Conservation (phyloP, 1,139 yeast species). For the Maudiozyma humilis region DNA sequence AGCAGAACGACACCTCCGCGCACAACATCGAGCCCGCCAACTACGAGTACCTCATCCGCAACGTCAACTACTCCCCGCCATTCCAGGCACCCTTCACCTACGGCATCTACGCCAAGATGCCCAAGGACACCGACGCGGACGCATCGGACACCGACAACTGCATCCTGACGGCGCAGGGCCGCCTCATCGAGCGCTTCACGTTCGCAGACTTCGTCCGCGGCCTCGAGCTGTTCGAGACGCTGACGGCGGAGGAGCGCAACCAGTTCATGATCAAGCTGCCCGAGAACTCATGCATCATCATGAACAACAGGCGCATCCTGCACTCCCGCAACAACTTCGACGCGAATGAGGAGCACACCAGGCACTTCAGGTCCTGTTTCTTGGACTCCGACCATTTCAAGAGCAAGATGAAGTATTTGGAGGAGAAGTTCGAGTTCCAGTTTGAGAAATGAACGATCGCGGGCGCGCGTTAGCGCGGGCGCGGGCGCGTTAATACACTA, state of each 20-base stretch:
- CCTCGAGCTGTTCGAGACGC: conserved; percentile 49
- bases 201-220: conserved; percentile 56
- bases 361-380: conserved; percentile 78
- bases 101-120: conserved; percentile 37
- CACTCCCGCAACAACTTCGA: conserved; percentile 59
- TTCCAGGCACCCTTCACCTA: conserved; percentile 74
- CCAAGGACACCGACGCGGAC: conserved; percentile 12
- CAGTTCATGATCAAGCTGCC: conserved; percentile 50
- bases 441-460: neutral
- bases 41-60: conserved; percentile 40
- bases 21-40: conserved; percentile 26
- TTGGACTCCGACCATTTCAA: conserved; percentile 65
- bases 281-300: conserved; percentile 60
- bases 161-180: conserved; percentile 28
- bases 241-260: conserved; percentile 47
- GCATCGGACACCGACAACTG: conserved; percentile 9
- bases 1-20: conserved; percentile 41
- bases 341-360: conserved; percentile 38
- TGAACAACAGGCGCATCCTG: conserved; percentile 64
- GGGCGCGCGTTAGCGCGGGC: too few species aligned
- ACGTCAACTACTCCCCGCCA: conserved; percentile 73
- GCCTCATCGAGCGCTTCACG: conserved; percentile 32
- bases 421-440: conserved; percentile 12
- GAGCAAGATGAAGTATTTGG: conserved; percentile 46
- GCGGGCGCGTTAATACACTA: too few species aligned